Conservation (phyloP, 2,329 filamentous ascomycete species). For the Colletotrichum eleusines region DNA sequence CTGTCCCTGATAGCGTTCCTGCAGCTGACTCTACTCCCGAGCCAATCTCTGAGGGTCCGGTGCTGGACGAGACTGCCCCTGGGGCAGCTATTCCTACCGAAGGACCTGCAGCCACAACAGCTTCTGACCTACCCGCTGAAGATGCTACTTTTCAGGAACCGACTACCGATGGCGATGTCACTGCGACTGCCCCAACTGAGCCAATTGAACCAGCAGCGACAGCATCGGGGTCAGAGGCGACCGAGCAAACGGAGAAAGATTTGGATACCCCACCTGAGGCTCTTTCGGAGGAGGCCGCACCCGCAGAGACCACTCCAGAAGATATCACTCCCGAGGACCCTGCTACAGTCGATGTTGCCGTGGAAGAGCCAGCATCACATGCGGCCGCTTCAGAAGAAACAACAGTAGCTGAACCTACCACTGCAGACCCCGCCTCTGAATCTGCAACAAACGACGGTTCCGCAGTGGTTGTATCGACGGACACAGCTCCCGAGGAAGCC, state of each 20-base stretch:
- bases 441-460: background rate
- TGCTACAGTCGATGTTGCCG: constrained; percentile 21
- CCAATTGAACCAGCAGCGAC: background rate
- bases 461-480: background rate
- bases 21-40: background rate
- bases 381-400: constrained; percentile 20
- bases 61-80: constrained; percentile 28
- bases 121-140: background rate
- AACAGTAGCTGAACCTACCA: background rate
- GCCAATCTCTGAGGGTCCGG: constrained; percentile 15
- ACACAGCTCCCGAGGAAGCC: background rate
- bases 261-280: constrained; percentile 33
- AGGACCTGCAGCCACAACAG: background rate
- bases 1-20: constrained; percentile 4
- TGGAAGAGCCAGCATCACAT: constrained; percentile 21
- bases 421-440: background rate
- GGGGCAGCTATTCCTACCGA: constrained; percentile 12
- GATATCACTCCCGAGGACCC: constrained; percentile 16
- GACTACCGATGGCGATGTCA: background rate
- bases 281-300: constrained; percentile 10
- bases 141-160: background rate
- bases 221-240: background rate
- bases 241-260: background rate
- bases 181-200: background rate
- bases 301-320: background rate